Evolutionary conservation across 805 yeast genomes (phyloP), one percentile per base, ranked within the genome.

Genomic region (Zygoascus ofunaensis): DNA sequence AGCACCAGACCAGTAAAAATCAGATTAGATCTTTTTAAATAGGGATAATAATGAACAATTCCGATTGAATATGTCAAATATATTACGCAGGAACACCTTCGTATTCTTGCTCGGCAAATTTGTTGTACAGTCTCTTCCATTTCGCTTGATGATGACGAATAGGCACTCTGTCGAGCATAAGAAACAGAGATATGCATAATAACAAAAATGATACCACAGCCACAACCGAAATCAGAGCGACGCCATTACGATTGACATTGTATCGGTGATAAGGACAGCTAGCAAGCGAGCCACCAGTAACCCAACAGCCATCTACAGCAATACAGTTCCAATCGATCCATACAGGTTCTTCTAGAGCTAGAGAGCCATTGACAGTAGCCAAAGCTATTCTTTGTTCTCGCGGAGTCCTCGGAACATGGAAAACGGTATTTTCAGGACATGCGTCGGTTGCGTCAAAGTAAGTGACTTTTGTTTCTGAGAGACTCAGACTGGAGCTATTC

Each of bases 51-150:
- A n/a, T n/a, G n/a, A n/a, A n/a, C n/a, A n/a, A n/a, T n/a, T n/a
- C n/a, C n/a, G n/a, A n/a, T n/a, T n/a, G n/a, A n/a, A n/a, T n/a
- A n/a, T n/a, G n/a, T n/a, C n/a, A n/a, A n/a, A n/a, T n/a, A n/a
- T n/a, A n/a, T 56, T 57, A 87, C 2, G 87, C 76, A 10, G 97
- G 95, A 5, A 86, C 90, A 3, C 96, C 96, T 60, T 89, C 95
- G 52, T 75, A 79, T 47, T 83, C 92, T 40, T 76, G 64, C 49
- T 76, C 75, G 26, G 79, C 68, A 46, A 71, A 71, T 50, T 76
- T 76, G 41, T 75, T 75, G 30, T 74, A 61, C 5, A 80, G 57
- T 42, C 69, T 72, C 53, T 73, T 76, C 80, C 90, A 79, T 47
- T 78, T 70, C 48, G 73, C 79, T 51, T 84, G 70, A 56, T 81